A percentile compares a stretch with the other conserved stretches of the same genome.
These are phyloP conservation scores for Prunus kanzakura DNA, from an alignment of 306 rosid species.

Conservation along the genomic window DNA sequence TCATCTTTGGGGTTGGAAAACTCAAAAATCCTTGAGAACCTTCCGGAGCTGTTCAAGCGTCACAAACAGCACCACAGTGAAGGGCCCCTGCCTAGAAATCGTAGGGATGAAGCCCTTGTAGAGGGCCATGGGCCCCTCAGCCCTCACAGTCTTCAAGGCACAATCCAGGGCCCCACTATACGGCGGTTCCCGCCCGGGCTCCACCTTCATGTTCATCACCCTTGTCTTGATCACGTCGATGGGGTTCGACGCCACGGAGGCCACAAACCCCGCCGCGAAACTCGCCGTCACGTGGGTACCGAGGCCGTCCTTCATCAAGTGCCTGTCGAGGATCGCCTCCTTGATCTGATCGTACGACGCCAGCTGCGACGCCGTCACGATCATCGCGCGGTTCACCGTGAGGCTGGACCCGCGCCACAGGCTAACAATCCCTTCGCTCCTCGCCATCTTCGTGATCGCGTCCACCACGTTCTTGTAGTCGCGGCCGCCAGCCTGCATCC, in stretches of 20 bases:
- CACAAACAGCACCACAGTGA: constrained; percentile 78
- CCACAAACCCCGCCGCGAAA: constrained; percentile 86
- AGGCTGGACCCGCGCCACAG: constrained; percentile 90
- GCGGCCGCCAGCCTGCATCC: constrained; percentile 95
- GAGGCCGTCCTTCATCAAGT: constrained; percentile 63
- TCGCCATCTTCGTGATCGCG: constrained; percentile 60
- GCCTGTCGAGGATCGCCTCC: constrained; percentile 55
- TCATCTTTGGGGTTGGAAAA: background rate
- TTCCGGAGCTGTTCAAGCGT: constrained; percentile 83
- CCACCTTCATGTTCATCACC: constrained; percentile 90
- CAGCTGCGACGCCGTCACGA: constrained; percentile 86
- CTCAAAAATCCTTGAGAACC: constrained; percentile 50
- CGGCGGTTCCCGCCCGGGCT: constrained; percentile 41
- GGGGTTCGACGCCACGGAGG: constrained; percentile 84
- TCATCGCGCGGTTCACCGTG: constrained; percentile 93
- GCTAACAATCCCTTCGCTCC: constrained; percentile 60
- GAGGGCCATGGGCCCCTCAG: constrained; percentile 80
- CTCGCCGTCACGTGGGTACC: constrained; percentile 82
- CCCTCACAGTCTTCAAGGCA: constrained; percentile 60
- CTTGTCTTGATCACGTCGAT: constrained; percentile 90
- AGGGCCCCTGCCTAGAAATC: constrained; percentile 82
- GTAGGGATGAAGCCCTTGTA: constrained; percentile 87
- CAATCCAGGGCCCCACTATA: constrained; percentile 80
- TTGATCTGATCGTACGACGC: constrained; percentile 80
- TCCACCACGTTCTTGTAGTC: constrained; percentile 69